Conservation (phyloP, 2,329 filamentous ascomycete species). For the Calonectria pseudoreteaudii region DNA sequence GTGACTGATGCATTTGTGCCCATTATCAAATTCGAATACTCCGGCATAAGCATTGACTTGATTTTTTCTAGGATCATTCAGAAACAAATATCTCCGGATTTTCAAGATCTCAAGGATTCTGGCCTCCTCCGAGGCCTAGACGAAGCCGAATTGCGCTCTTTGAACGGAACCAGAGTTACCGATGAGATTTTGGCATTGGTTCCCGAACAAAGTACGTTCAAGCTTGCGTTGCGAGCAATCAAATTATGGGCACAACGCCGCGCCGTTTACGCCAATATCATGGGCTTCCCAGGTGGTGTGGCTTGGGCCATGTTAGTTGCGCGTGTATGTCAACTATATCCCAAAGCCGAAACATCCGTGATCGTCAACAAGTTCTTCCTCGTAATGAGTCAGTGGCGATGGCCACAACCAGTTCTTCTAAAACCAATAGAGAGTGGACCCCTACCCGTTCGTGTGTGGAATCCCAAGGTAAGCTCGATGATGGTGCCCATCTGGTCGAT, state of each 20-base stretch:
- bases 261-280: conserved; percentile 95
- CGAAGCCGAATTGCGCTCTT: conserved; percentile 85
- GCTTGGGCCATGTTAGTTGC: conserved; percentile 99
- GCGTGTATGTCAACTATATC: conserved; percentile 94
- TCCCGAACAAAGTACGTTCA: conserved; percentile 90
- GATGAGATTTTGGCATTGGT: conserved; percentile 92
- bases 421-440: conserved; percentile 88
- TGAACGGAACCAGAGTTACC: conserved; percentile 95
- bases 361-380: conserved; percentile 95
- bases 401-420: conserved; percentile 92
- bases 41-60: conserved; percentile 92
- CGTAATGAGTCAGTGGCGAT: conserved; percentile 90
- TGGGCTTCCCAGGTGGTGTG: conserved; percentile 95
- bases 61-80: conserved; percentile 85
- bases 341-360: conserved; percentile 87
- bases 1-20: conserved; percentile 94
- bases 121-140: conserved; percentile 87
- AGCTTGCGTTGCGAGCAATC: conserved; percentile 88
- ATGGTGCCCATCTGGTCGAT: conserved; percentile 29
- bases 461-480: conserved; percentile 74
- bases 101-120: conserved; percentile 83
- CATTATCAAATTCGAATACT: conserved; percentile 96
- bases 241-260: conserved; percentile 96
- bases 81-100: conserved; percentile 74
- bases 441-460: conserved; percentile 90